Evolutionary conservation across 495 filamentous ascomycete species (phyloP).

Genomic region (Talaromyces borbonicus): DNA sequence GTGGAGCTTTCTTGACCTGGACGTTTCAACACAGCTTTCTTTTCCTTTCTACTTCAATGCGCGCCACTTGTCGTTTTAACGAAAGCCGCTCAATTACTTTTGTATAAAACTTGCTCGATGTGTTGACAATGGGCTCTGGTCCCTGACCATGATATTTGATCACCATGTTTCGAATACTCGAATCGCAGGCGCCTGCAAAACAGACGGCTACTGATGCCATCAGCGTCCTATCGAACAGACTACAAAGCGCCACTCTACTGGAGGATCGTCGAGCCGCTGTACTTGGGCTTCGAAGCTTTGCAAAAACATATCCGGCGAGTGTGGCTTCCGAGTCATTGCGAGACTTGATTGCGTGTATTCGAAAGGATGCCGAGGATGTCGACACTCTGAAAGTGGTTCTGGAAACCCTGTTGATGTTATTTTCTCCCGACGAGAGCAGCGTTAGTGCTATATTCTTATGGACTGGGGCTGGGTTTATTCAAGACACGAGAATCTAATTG

Average conservation of each 20-base stretch:
- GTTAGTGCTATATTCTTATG: slow-evolving; percentile 30
- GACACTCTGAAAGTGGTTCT: slow-evolving; percentile 91
- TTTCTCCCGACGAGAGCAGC: slow-evolving; percentile 61
- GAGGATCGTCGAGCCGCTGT: slow-evolving; percentile 93
- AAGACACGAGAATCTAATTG: slow-evolving; percentile 17
- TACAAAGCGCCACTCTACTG: slow-evolving; percentile 77
- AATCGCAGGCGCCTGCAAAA: slow-evolving; percentile 81
- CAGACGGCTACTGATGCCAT: slow-evolving; percentile 95
- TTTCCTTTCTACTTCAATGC: too few relatives aligned
- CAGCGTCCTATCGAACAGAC: slow-evolving; percentile 71
- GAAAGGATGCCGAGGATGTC: slow-evolving; percentile 86
- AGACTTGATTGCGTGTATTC: slow-evolving; percentile 73
- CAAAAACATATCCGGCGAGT: slow-evolving; percentile 88
- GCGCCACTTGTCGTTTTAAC: too few relatives aligned
- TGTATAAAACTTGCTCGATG: neutral
- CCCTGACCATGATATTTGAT: slow-evolving; percentile 37
- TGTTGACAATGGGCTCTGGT: slow-evolving; percentile 9
- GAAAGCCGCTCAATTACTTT: neutral
- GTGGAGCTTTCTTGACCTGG: too few relatives aligned
- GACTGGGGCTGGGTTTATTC: neutral
- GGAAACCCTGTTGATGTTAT: slow-evolving; percentile 91
- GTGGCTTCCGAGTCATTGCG: slow-evolving; percentile 88
- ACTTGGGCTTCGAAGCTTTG: slow-evolving; percentile 86
- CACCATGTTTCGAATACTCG: slow-evolving; percentile 79
- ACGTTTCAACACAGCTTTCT: too few relatives aligned